These are phyloP conservation scores for Lasiosphaeria miniovina DNA, from an alignment of 495 filamentous ascomycete genomes.

Conservation along the genomic window DNA sequence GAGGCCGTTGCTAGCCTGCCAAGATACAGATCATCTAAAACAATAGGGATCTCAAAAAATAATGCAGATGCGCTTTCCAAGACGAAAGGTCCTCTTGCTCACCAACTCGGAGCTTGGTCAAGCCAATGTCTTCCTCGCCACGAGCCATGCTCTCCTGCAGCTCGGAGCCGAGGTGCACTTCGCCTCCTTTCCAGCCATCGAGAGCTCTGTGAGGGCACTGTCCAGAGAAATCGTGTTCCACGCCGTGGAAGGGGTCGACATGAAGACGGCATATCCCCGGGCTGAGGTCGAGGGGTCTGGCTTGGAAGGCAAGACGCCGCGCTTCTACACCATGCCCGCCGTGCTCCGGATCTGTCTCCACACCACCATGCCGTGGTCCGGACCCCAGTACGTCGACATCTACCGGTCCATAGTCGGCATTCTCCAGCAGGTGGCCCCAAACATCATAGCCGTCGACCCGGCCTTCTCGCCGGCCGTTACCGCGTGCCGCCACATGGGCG, in stretches of 20 bases:
- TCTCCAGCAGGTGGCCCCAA: conserved; percentile 37
- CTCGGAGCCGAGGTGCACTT: conserved; percentile 50
- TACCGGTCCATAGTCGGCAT: conserved; percentile 45
- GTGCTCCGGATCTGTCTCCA: conserved; percentile 26
- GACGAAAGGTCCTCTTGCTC: conserved; percentile 44
- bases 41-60: background rate
- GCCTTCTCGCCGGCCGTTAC: conserved; percentile 51
- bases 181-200: conserved; percentile 47
- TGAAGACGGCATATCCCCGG: conserved; percentile 37
- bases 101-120: conserved; percentile 57
- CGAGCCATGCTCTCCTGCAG: conserved; percentile 47
- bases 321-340: conserved; percentile 3
- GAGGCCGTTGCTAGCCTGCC: background rate
- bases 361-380: conserved; percentile 39
- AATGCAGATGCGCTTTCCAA: background rate
- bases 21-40: background rate
- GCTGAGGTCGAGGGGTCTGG: conserved; percentile 9
- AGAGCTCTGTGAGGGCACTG: conserved; percentile 20
- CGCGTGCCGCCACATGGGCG: conserved; percentile 36
- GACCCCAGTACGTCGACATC: conserved; percentile 46
- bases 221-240: conserved; percentile 32
- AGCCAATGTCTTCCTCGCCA: conserved; percentile 54
- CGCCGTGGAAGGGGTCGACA: conserved; percentile 42
- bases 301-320: conserved; percentile 9
- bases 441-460: conserved; percentile 48